Evolutionary conservation across 2,329 filamentous ascomycete species (phyloP).

Genomic region (Plenodomus lindquistii): DNA sequence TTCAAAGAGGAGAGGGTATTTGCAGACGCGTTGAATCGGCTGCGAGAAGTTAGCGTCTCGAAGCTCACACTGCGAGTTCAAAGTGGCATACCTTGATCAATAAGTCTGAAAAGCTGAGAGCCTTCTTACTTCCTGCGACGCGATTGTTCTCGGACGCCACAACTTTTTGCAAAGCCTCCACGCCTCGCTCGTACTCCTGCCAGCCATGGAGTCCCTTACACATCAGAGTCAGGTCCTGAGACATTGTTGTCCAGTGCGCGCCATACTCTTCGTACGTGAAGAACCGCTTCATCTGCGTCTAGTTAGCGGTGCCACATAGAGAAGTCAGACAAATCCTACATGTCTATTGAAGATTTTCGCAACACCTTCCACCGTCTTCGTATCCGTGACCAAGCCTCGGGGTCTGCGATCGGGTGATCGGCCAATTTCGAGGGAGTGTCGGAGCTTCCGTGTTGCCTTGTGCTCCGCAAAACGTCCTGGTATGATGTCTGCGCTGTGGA

Average conservation of each 20-base stretch:
- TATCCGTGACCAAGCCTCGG: slow-evolving; percentile 52
- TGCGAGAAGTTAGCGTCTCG: neutral
- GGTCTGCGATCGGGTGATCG: slow-evolving; percentile 45
- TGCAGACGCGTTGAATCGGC: slow-evolving; percentile 91
- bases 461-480: slow-evolving; percentile 43
- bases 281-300: slow-evolving; percentile 72
- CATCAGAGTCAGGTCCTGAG: slow-evolving; percentile 72
- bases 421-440: slow-evolving; percentile 53
- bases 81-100: slow-evolving; percentile 75
- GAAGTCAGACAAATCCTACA: slow-evolving; percentile 41
- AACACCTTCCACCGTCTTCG: slow-evolving; percentile 58
- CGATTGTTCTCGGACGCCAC: slow-evolving; percentile 70
- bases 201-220: slow-evolving; percentile 72
- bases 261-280: slow-evolving; percentile 91
- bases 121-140: slow-evolving; percentile 68
- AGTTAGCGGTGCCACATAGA: slow-evolving; percentile 33
- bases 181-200: slow-evolving; percentile 79
- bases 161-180: slow-evolving; percentile 79
- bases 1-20: slow-evolving; percentile 84
- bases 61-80: neutral
- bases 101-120: slow-evolving; percentile 80
- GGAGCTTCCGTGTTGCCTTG: slow-evolving; percentile 39
- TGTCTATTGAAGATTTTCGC: slow-evolving; percentile 58
- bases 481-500: slow-evolving; percentile 53
- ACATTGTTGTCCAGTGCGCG: slow-evolving; percentile 84